Percentiles rank a stretch among this genome's conserved stretches.
Evolutionary conservation across 2,329 filamentous ascomycete species (phyloP).

Genomic region (Nectriaceae sp.): DNA sequence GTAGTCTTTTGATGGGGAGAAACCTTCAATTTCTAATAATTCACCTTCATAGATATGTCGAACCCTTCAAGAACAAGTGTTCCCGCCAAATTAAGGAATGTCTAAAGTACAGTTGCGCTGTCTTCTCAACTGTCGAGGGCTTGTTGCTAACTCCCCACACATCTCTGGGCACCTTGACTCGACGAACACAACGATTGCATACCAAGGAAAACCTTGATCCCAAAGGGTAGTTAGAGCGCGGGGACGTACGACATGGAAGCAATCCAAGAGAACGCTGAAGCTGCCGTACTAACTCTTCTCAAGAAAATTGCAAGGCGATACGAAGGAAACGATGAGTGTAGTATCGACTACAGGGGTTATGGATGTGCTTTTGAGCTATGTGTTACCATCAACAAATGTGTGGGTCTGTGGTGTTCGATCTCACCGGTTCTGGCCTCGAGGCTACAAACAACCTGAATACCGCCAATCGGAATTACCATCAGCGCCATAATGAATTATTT

Average conservation of each 20-base stretch:
- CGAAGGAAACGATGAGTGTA: constrained; percentile 68
- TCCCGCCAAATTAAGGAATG: constrained; percentile 78
- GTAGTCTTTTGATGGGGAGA: no score
- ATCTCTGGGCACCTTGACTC: constrained; percentile 74
- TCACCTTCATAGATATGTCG: constrained; percentile 83
- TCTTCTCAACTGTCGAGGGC: constrained; percentile 73
- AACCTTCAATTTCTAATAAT: no score
- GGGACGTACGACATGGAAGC: constrained; percentile 81
- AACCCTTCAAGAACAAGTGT: constrained; percentile 73
- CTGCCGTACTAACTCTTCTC: constrained; percentile 72
- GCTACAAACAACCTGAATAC: constrained; percentile 33
- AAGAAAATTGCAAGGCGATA: constrained; percentile 72
- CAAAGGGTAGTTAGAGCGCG: constrained; percentile 65
- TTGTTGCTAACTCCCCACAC: constrained; percentile 76
- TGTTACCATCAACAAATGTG: constrained; percentile 73
- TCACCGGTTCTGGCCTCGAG: constrained; percentile 32
- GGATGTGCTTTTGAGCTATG: constrained; percentile 76
- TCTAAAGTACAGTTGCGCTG: constrained; percentile 75
- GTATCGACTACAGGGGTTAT: constrained; percentile 84
- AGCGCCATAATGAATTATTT: constrained; percentile 36
- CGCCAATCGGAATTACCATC: constrained; percentile 30
- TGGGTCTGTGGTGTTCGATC: constrained; percentile 72
- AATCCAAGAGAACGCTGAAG: constrained; percentile 80
- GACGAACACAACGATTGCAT: constrained; percentile 74
- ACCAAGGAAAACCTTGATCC: constrained; percentile 69